Base-by-base conservation (phyloP, 306 rosid species). In the Pyrus betulifolia region DNA sequence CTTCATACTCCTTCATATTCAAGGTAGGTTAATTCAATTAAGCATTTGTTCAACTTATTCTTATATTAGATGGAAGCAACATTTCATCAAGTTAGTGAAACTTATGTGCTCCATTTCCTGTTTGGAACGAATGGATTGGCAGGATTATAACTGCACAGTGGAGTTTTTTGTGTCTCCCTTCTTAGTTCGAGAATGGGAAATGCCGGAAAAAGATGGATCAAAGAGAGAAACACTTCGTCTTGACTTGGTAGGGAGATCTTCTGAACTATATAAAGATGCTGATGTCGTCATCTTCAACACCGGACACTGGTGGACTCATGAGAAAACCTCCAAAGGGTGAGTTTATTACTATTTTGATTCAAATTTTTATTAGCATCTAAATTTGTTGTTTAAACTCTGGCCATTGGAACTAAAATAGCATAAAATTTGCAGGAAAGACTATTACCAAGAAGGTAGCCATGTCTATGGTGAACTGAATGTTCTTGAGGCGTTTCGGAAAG, bases 241-340 rank as follows among this genome's bases (percentile, higher is more conserved):
- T 0, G 99, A 95, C 86, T 81, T 92, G 68, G 93, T 95, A 42
- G 95, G 93, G 76, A 80, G 77, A 76, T 84, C 97, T 42, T 84
- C 97, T 0, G 69, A 80, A 74, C 87, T 85, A 19, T 95, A 92
- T 57, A 90, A 95, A 82, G 84, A 82, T 64, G 99, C 97, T 8
- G 99, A 95, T 85, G 75, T 95, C 10, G 74, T 95, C 51, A 69
- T 95, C 76, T 95, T 95, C 82, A 95, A 95, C 89, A 92, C 99
- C 21, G 99, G 97, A 19, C 99, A 95, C 78, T 95, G 99, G 99
- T 95, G 99, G 99, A 95, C 97, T 79, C 99, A 95, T 82, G 97
- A 90, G 0, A 95, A 95, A 85, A 95, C 99, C 63, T 80, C 99
- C 23, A 85, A 42, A 85, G 99, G 99, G 99, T 92, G 82, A 76